Base-by-base conservation (phyloP, 495 filamentous ascomycete species). In the Neurospora sp. region DNA sequence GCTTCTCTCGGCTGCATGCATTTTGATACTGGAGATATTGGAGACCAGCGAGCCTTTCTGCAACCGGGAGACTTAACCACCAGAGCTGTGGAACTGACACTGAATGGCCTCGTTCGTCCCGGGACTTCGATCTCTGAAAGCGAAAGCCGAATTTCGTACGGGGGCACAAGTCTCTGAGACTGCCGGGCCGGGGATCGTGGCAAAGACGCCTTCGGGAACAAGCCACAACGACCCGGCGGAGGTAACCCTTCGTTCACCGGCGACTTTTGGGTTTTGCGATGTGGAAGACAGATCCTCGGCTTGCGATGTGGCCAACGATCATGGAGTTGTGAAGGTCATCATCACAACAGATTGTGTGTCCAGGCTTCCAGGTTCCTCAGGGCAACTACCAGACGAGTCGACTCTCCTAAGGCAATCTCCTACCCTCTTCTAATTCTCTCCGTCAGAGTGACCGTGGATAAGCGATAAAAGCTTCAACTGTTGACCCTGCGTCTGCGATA, bases 1-100 rank as follows among this genome's bases (percentile, higher is more conserved):
- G 39, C 72, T 72, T 9, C 18, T 71, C 74, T 73, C 38, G 54
- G 72, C 73, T 72, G 69, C 72, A 70, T 77, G 71, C 73, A 78
- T 75, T n/a, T 39, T n/a, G 16, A 44, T 39, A 44, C 9, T 18
- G 39, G 39, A 44, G 35, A 40, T 40, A 70, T 37, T 70, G 69
- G 39, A 12, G 20, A 40, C 69, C 69, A n/a, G 20, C 23, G 23
- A 62, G 23, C 12, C 54, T 31, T 62, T 66, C 54, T 66, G 54
- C 54, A 66, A 59, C 48, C n/a, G 46, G n/a, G 46, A 12, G 9
- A 23, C 20, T 11, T 12, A 5, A 59, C 48, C 12, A 59, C 48
- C 12, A 62, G 23, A 62, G 54, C 54, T 62, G 54, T 23, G 27
- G 54, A 66, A 37, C 27, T 66, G 54, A 31, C 6, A 66, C 27